Percentiles rank a stretch among this genome's conserved stretches.
These are phyloP conservation scores for Pseudophaeomoniella oleicola DNA, from an alignment of 2,329 filamentous ascomycete genomes.

Conservation along the genomic window DNA sequence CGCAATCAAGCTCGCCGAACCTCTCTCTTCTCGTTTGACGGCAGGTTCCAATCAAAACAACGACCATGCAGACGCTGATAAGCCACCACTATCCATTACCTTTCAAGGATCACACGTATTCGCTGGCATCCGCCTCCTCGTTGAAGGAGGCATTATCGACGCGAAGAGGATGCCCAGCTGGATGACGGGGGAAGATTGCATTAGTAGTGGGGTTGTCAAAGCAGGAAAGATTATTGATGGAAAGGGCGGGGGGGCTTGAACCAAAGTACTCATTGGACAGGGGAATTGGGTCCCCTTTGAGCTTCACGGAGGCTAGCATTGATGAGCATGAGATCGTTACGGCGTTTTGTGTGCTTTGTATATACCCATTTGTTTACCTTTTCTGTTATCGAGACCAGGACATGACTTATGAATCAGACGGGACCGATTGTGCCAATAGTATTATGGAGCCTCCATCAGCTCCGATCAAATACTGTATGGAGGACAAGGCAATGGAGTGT, in stretches of 20 bases:
- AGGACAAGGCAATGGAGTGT: too few species aligned
- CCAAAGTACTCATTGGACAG: too few species aligned
- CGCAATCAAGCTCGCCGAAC: constrained; percentile 45
- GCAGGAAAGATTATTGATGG: constrained; percentile 49
- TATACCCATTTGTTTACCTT: too few species aligned
- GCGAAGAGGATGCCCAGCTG: constrained; percentile 70
- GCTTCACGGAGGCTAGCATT: too few species aligned
- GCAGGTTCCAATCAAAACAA: constrained; percentile 2
- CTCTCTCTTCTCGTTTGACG: constrained; percentile 27
- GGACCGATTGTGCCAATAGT: too few species aligned
- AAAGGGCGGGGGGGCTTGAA: constrained; percentile 39
- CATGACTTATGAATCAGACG: too few species aligned
- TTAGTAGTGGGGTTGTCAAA: constrained; percentile 57
- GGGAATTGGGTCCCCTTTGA: too few species aligned
- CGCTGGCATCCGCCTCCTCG: constrained; percentile 61
- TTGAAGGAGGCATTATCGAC: constrained; percentile 59
- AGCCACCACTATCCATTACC: constrained; percentile 33
- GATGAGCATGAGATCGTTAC: too few species aligned
- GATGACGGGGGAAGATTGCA: constrained; percentile 78
- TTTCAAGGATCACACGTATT: constrained; percentile 70
- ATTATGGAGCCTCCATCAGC: too few species aligned
- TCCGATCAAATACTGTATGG: too few species aligned
- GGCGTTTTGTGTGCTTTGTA: too few species aligned
- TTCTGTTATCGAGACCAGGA: too few species aligned
- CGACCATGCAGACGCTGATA: constrained; percentile 3